phyloP scores from a whole-genome alignment of 2,329 filamentous ascomycete genomes.

The Aspergillus jensenii region DNA sequence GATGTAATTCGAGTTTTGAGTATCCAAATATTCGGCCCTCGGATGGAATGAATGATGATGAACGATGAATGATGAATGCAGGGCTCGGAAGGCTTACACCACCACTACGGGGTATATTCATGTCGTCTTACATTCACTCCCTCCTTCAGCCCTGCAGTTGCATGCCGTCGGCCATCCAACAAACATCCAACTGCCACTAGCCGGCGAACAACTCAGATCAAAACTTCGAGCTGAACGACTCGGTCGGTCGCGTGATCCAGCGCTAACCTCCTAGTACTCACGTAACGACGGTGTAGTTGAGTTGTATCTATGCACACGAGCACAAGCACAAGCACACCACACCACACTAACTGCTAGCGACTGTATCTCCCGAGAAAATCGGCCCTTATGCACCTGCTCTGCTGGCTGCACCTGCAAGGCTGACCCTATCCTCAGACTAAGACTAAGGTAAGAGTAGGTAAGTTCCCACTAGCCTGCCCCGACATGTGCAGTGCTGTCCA shows the following conservation, averaged over 20 bases:
- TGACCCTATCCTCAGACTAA: neutral
- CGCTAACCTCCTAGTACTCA: too few species aligned
- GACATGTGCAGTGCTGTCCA: constrained; percentile 9
- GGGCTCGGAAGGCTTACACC: neutral
- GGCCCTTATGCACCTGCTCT: too few species aligned
- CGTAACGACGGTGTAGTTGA: too few species aligned
- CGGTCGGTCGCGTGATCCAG: neutral
- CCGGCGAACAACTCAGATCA: neutral
- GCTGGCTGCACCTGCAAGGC: neutral
- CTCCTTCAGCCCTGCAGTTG: neutral
- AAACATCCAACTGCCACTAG: neutral
- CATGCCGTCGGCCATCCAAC: neutral
- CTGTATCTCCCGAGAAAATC: neutral
- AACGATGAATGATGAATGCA: neutral
- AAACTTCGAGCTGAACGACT: neutral
- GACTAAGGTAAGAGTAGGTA: neutral
- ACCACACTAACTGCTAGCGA: neutral
- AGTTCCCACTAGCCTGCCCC: neutral
- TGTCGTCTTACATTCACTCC: neutral
- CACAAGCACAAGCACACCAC: too few species aligned
- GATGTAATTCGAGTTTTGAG: neutral
- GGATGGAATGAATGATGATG: too few species aligned
- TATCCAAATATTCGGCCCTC: neutral
- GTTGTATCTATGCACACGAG: neutral
- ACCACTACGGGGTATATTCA: neutral